phyloP scores from a whole-genome alignment of 2,329 filamentous ascomycete species.

The Nigrograna mackinnonii region DNA sequence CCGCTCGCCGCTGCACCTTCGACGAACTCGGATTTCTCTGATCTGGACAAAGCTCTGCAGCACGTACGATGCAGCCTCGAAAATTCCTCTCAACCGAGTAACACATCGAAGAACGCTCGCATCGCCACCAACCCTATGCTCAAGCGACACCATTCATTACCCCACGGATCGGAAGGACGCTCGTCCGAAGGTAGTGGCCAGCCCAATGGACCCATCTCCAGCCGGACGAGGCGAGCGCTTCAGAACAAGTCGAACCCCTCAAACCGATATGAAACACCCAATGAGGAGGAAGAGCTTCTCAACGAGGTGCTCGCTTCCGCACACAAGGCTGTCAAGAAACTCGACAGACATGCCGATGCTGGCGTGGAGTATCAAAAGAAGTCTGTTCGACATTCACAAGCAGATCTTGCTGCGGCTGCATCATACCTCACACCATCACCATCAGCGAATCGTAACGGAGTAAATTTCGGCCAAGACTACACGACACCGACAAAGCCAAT shows the following conservation, averaged over 20 bases:
- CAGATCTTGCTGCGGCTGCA: constrained; percentile 62
- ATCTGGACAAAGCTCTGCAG: constrained; percentile 65
- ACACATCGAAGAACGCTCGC: constrained; percentile 34
- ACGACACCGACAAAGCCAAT: constrained; percentile 70
- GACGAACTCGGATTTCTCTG: constrained; percentile 58
- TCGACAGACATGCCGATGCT: constrained; percentile 56
- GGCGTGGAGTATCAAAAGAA: constrained; percentile 45
- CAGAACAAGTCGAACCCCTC: constrained; percentile 71
- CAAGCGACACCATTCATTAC: constrained; percentile 54
- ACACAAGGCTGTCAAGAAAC: constrained; percentile 71
- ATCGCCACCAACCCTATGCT: constrained; percentile 50
- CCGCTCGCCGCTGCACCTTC: constrained; percentile 50
- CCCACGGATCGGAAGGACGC: constrained; percentile 49
- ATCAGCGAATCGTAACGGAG: constrained; percentile 80
- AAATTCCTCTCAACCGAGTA: constrained; percentile 35
- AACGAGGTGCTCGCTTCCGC: constrained; percentile 85
- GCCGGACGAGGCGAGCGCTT: constrained; percentile 77
- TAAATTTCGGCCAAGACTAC: constrained; percentile 71
- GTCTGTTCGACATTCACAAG: constrained; percentile 55
- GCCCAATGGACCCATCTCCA: constrained; percentile 65
- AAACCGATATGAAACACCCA: constrained; percentile 88
- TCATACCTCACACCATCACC: constrained; percentile 75
- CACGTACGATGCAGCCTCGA: constrained; percentile 64
- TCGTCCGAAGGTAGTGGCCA: constrained; percentile 62
- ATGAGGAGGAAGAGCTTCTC: constrained; percentile 94